Evolutionary conservation across 108 stramenopile genomes (phyloP).

Genomic region (Nitzschia inconspicua): DNA sequence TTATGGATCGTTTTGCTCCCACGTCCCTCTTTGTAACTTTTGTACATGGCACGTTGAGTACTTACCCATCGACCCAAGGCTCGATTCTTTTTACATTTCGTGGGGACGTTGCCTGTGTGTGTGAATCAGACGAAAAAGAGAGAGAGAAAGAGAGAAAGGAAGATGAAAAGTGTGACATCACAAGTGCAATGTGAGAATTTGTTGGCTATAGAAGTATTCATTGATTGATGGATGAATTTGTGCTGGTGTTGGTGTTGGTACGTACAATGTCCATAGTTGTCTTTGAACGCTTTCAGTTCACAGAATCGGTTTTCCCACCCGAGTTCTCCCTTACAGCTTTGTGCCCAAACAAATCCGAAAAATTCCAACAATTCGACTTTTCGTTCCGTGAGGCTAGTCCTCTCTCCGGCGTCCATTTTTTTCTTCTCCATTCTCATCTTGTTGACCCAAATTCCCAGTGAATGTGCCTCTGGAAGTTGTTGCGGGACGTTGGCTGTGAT

Average conservation of each 20-base stretch:
- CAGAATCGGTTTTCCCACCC: constrained; percentile 54
- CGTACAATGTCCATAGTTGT: constrained; percentile 33
- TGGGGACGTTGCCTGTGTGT: constrained; percentile 44
- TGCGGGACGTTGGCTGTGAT: constrained; percentile 51
- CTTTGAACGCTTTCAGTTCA: constrained; percentile 36
- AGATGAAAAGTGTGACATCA: no score
- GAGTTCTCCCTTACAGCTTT: constrained; percentile 46
- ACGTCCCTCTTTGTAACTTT: constrained; percentile 19
- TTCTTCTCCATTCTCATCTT: constrained; percentile 69
- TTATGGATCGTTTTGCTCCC: constrained; percentile 3
- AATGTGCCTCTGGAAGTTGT: constrained; percentile 35
- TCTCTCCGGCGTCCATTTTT: constrained; percentile 28
- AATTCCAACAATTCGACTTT: constrained; percentile 32
- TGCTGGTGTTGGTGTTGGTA: no score
- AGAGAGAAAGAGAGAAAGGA: no score
- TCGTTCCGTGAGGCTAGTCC: constrained; percentile 38
- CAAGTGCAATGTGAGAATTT: no score
- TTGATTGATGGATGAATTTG: no score
- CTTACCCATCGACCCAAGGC: constrained; percentile 57
- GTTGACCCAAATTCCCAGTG: constrained; percentile 56
- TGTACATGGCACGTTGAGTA: constrained; percentile 45
- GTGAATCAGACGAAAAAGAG: no score
- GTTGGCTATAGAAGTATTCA: no score
- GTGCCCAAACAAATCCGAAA: constrained; percentile 58
- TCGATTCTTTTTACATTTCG: constrained; percentile 44